Percentiles rank a stretch among this genome's conserved stretches.
Evolutionary conservation across 805 yeast species (phyloP).

Genomic region (Millerago galiae): DNA sequence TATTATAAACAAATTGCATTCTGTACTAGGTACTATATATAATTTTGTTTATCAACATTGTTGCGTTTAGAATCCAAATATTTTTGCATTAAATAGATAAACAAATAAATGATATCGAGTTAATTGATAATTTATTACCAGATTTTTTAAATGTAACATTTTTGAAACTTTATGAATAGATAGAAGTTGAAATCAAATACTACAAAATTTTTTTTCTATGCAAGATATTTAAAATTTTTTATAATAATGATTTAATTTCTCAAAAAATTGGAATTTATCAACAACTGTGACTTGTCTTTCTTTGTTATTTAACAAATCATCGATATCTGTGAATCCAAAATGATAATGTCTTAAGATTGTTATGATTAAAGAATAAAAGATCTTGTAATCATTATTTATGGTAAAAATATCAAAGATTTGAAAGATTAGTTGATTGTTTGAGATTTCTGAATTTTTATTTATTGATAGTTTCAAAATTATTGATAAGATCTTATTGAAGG

Average conservation of each 20-base stretch:
- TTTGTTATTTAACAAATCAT: conserved; percentile 15
- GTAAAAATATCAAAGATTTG: conserved; percentile 19
- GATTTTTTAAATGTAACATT: no score
- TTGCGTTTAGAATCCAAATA: no score
- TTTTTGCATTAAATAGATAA: no score
- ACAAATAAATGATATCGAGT: no score
- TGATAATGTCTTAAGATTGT: conserved; percentile 42
- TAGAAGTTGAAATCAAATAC: no score
- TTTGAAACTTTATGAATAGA: no score
- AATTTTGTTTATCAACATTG: no score
- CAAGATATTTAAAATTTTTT: conserved; percentile 15
- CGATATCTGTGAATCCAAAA: conserved; percentile 39
- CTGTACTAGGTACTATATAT: no score
- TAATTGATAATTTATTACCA: no score
- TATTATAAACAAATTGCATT: no score
- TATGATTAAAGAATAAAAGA: conserved; percentile 32
- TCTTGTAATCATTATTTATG: conserved; percentile 29
- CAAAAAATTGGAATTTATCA: conserved; percentile 18
- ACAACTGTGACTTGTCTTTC: conserved; percentile 7
- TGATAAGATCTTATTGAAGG: conserved; percentile 5
- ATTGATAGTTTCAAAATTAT: conserved; percentile 7
- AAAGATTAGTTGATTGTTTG: conserved; percentile 7
- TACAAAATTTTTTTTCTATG: no score
- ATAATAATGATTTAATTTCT: conserved; percentile 13
- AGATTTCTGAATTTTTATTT: background rate